Evolutionary conservation across 2,329 filamentous ascomycete species (phyloP).

Genomic region (Colletotrichum acutatum): DNA sequence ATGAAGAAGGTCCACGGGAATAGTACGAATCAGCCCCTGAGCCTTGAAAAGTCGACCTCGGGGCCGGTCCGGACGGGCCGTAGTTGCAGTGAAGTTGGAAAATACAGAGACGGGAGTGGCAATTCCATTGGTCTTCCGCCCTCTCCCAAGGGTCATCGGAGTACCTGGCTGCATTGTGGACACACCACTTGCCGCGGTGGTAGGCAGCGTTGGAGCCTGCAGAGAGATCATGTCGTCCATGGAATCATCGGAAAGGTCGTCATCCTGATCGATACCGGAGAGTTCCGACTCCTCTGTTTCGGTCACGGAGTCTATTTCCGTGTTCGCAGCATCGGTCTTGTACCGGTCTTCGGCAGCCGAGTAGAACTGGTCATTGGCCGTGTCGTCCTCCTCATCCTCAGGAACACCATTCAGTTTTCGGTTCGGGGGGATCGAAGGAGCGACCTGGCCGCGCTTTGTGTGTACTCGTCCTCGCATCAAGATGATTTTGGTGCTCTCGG

Average conservation of each 20-base stretch:
- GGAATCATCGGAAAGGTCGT: conserved; percentile 86
- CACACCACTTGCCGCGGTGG: conserved; percentile 82
- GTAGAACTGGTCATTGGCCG: conserved; percentile 90
- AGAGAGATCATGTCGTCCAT: conserved; percentile 95
- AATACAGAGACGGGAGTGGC: conserved; percentile 89
- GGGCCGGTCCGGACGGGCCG: conserved; percentile 77
- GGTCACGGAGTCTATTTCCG: conserved; percentile 67
- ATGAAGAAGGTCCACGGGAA: conserved; percentile 83
- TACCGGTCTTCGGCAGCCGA: conserved; percentile 87
- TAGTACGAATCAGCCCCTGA: conserved; percentile 76
- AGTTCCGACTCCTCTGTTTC: conserved; percentile 71
- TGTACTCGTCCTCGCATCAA: conserved; percentile 73
- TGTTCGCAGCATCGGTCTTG: conserved; percentile 67
- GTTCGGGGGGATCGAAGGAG: conserved; percentile 57
- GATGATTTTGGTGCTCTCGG: conserved; percentile 84
- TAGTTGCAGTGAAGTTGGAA: conserved; percentile 87
- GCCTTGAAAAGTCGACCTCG: conserved; percentile 86
- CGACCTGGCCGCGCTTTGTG: conserved; percentile 62
- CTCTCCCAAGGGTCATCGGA: conserved; percentile 77
- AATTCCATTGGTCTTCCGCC: conserved; percentile 74
- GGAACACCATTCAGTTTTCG: conserved; percentile 68
- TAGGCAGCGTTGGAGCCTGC: conserved; percentile 79
- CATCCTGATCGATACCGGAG: conserved; percentile 74
- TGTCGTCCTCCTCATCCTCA: conserved; percentile 82
- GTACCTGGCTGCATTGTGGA: conserved; percentile 85